phyloP scores from a whole-genome alignment of 2,329 filamentous ascomycete species.

The Cercospora zeina region DNA sequence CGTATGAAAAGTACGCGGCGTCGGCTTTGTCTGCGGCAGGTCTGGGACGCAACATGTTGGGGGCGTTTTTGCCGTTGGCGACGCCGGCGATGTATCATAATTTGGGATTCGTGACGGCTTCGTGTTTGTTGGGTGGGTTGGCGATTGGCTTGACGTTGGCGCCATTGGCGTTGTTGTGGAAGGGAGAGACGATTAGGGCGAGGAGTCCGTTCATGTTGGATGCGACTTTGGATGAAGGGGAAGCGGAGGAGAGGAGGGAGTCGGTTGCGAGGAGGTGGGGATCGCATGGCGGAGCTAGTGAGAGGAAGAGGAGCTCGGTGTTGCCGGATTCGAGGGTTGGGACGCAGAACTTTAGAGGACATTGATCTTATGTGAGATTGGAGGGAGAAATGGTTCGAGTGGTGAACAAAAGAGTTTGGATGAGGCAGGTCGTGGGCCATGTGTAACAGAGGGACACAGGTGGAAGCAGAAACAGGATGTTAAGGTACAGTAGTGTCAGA shows the following conservation, averaged over 20 bases:
- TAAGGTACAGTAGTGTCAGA: no score
- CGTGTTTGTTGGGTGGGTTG: slow-evolving; percentile 47
- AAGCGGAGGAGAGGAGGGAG: slow-evolving; percentile 27
- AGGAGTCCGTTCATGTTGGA: slow-evolving; percentile 37
- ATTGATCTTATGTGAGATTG: neutral
- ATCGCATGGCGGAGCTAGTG: neutral
- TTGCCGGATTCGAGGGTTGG: slow-evolving; percentile 5
- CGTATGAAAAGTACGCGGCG: slow-evolving; percentile 51
- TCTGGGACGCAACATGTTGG: slow-evolving; percentile 49
- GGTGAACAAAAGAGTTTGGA: neutral
- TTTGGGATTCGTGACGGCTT: slow-evolving; percentile 51
- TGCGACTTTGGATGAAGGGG: slow-evolving; percentile 33
- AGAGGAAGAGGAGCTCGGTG: slow-evolving; percentile 4
- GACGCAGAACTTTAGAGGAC: neutral
- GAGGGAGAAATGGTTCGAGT: neutral
- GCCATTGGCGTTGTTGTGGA: slow-evolving; percentile 44
- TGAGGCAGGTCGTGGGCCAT: neutral
- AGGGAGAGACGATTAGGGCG: slow-evolving; percentile 34
- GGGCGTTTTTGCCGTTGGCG: slow-evolving; percentile 50
- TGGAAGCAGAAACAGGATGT: no score
- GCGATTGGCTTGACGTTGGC: slow-evolving; percentile 45
- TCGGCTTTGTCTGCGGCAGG: slow-evolving; percentile 49
- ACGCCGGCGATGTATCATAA: slow-evolving; percentile 48
- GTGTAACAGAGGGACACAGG: neutral
- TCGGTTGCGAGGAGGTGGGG: slow-evolving; percentile 18